Conservation (phyloP, 1,284 basidiomycete genomes). For the Cryptococcus deneoformans region DNA sequence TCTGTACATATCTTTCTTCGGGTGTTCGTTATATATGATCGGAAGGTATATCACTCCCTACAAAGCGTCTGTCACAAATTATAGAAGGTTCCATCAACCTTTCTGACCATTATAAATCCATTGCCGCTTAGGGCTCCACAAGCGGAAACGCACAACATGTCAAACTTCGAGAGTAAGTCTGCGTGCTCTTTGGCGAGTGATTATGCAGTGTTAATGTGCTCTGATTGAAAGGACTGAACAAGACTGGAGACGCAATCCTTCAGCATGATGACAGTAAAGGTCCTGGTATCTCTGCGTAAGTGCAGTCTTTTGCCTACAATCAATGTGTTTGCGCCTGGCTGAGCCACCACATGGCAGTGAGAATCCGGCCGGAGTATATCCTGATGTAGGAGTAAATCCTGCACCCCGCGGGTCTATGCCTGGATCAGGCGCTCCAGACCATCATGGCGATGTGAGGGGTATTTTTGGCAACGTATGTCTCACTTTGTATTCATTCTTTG, state of each 20-base stretch:
- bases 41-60: too few relatives aligned
- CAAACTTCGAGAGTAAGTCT: neutral
- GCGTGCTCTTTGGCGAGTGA: neutral
- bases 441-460: constrained; percentile 30
- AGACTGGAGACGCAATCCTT: constrained; percentile 33
- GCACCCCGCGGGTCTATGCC: constrained; percentile 26
- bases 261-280: constrained; percentile 30
- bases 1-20: too few relatives aligned
- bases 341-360: constrained; percentile 11
- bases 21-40: too few relatives aligned
- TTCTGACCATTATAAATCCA: too few relatives aligned
- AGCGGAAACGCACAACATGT: neutral
- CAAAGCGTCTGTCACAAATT: too few relatives aligned
- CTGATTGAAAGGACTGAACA: constrained; percentile 6
- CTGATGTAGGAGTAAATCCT: neutral
- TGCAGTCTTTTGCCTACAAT: neutral
- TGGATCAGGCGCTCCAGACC: constrained; percentile 32
- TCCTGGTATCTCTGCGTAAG: constrained; percentile 38
- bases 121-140: neutral
- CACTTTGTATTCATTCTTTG: neutral
- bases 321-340: neutral
- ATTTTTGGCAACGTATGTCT: constrained; percentile 34
- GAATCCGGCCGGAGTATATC: constrained; percentile 36
- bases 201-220: neutral
- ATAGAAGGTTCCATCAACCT: too few relatives aligned